Conservation (phyloP, 1,284 basidiomycete species). For the Ustilago xerochloae region DNA sequence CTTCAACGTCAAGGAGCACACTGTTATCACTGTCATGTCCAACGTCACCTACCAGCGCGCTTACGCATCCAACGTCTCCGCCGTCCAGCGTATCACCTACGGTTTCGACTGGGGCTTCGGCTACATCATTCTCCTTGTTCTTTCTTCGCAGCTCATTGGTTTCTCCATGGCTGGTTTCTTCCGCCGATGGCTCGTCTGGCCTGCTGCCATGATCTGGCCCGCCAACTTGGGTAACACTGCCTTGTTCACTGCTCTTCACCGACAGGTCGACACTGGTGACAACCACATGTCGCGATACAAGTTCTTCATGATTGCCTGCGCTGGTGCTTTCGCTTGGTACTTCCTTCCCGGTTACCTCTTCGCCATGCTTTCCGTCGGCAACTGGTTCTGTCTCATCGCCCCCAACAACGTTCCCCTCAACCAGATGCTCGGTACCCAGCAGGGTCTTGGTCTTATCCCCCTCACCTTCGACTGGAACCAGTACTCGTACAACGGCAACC, state of each 20-base stretch:
- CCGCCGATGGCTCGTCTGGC: slow-evolving; percentile 60
- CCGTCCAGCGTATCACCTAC: slow-evolving; percentile 50
- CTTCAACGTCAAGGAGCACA: slow-evolving; percentile 66
- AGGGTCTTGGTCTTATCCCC: slow-evolving; percentile 54
- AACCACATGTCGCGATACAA: slow-evolving; percentile 70
- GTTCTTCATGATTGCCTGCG: slow-evolving; percentile 54
- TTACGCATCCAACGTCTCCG: slow-evolving; percentile 68
- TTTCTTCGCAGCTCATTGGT: slow-evolving; percentile 70
- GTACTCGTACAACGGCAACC: slow-evolving; percentile 47
- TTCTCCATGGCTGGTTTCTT: slow-evolving; percentile 60
- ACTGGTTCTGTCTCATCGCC: slow-evolving; percentile 61
- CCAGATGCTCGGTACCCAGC: slow-evolving; percentile 57
- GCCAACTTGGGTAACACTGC: slow-evolving; percentile 55
- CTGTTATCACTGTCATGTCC: slow-evolving; percentile 68
- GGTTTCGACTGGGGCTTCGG: slow-evolving; percentile 64
- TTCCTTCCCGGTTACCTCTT: slow-evolving; percentile 64
- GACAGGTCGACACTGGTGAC: slow-evolving; percentile 39
- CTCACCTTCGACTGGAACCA: slow-evolving; percentile 62
- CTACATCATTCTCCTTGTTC: slow-evolving; percentile 69
- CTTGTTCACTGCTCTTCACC: slow-evolving; percentile 60
- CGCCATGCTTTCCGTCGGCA: slow-evolving; percentile 53
- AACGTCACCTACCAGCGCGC: slow-evolving; percentile 69
- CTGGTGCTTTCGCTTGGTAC: slow-evolving; percentile 52
- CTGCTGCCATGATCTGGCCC: slow-evolving; percentile 65
- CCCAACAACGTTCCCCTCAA: slow-evolving; percentile 61